Percentiles rank a stretch among this genome's conserved stretches.
Evolutionary conservation across 2,329 filamentous ascomycete species (phyloP).

Genomic region (Curvularia verruculosa): DNA sequence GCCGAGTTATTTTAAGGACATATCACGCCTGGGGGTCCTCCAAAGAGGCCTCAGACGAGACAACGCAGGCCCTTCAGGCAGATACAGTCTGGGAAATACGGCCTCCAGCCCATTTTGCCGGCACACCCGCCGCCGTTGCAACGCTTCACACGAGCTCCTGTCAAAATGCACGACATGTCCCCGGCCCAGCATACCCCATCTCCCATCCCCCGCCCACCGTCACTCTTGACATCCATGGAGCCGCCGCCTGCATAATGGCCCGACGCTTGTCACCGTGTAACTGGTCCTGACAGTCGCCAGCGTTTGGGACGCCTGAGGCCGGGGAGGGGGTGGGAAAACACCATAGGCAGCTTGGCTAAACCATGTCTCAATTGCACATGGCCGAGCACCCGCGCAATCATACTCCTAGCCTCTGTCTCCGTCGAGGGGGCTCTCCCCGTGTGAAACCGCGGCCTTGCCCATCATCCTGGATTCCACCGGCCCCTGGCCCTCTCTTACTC

Average conservation of each 20-base stretch:
- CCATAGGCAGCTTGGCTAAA: slow-evolving; percentile 11
- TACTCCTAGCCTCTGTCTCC: slow-evolving; percentile 1
- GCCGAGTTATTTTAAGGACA: slow-evolving; percentile 42
- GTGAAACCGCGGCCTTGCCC: slow-evolving; percentile 2
- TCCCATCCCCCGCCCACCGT: too few species aligned
- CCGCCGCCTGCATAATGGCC: too few species aligned
- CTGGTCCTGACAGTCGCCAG: background rate
- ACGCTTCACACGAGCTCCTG: background rate
- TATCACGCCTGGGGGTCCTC: slow-evolving; percentile 13
- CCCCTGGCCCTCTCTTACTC: slow-evolving; percentile 11
- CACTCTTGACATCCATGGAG: too few species aligned
- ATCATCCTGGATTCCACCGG: slow-evolving; percentile 2
- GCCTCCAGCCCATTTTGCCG: too few species aligned
- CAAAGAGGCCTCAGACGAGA: background rate
- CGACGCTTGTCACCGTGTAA: background rate
- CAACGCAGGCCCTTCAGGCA: background rate
- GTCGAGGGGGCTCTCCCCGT: slow-evolving; percentile 5
- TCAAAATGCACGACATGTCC: background rate
- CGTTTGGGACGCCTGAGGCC: background rate
- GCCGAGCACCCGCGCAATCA: slow-evolving; percentile 11
- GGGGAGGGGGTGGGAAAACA: too few species aligned
- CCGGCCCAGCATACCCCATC: too few species aligned
- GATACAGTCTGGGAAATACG: background rate
- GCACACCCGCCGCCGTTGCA: background rate
- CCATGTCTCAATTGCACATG: slow-evolving; percentile 21